Base-by-base conservation (phyloP, 2,329 filamentous ascomycete genomes). In the Diplocarpon rosae region DNA sequence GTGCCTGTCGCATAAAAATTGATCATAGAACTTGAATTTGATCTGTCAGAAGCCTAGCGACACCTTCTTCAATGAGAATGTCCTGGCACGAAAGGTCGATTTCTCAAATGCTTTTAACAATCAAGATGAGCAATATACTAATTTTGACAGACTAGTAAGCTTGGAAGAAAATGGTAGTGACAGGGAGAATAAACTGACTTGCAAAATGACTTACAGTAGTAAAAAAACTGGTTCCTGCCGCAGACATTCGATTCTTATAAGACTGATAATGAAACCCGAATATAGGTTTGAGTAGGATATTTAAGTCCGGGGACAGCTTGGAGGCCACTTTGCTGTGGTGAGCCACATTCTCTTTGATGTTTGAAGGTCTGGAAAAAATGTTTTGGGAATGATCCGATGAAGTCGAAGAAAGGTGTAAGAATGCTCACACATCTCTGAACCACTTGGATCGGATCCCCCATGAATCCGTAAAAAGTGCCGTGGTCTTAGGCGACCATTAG, bases 61-160 rank as follows among this genome's bases (percentile, higher is more conserved):
- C 48, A 53, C 16, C 55, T 47, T 2, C 59, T 56, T 34, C 58
- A 37, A 14, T 43, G n/a, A 6, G 41, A 37, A 32, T 59, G 42
- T 52, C 61, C 50, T 61, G 65, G 20, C 37, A 57, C 28, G 59
- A 65, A 54, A 15, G 60, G 52, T 14, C 64, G 59, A 12, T 64
- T 63, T 42, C 61, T 59, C 12, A 70, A 51, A 40, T 70, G 70
- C 54, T 63, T 66, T 39, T 54, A 58, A 3, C 69, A 54, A 67
- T 68, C 17, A 63, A 56, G 5, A 67, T 36, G 16, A 69, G 59
- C 2, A 68, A 54, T 4, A 65, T 31, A 12, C 55, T 59, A 12
- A 66, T 65, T 58, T 45, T 1, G 57, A 57, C n/a, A 69, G 55
- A 47, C 64, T 65, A 9, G 61, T 47, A 32, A n/a, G 33, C 15